Conservation (phyloP, 2,329 filamentous ascomycete genomes). For the Trichothecium roseum region DNA sequence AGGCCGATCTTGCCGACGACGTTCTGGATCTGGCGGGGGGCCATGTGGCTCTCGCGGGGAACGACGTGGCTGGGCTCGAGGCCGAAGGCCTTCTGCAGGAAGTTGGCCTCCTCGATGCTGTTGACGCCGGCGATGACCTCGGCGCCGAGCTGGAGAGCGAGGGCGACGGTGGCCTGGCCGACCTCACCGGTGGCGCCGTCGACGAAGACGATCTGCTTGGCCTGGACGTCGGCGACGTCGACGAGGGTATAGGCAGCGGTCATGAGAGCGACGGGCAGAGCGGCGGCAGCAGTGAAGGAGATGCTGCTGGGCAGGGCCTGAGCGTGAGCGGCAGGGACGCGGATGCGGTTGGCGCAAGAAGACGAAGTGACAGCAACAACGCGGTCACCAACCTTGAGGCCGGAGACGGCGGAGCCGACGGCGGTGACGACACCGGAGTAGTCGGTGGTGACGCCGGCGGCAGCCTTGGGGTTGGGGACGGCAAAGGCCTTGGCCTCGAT, state of each 20-base stretch:
- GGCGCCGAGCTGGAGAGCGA: constrained; percentile 10
- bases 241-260: constrained; percentile 5
- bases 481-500: constrained; percentile 6
- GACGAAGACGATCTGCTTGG: constrained; percentile 10
- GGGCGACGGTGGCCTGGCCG: constrained; percentile 9
- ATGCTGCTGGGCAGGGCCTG: constrained; percentile 3
- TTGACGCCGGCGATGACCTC: constrained; percentile 6
- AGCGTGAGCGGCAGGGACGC: not conserved
- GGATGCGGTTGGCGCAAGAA: constrained; percentile 12
- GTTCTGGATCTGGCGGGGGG: constrained; percentile 2
- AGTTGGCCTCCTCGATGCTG: constrained; percentile 1
- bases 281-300: not conserved
- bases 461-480: constrained; percentile 16
- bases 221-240: constrained; percentile 9
- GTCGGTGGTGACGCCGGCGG: constrained; percentile 25
- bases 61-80: constrained; percentile 3
- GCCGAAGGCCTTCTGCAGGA: constrained; percentile 1
- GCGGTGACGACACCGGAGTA: constrained; percentile 11
- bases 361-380: constrained; percentile 10
- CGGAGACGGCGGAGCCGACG: constrained; percentile 9
- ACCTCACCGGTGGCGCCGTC: constrained; percentile 8
- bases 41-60: constrained; percentile 1
- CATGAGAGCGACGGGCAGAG: constrained; percentile 1
- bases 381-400: constrained; percentile 10
- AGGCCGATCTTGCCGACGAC: constrained; percentile 1